Evolutionary conservation across 139 green algal genomes (phyloP).

Genomic region (Parachlorella kessleri): DNA sequence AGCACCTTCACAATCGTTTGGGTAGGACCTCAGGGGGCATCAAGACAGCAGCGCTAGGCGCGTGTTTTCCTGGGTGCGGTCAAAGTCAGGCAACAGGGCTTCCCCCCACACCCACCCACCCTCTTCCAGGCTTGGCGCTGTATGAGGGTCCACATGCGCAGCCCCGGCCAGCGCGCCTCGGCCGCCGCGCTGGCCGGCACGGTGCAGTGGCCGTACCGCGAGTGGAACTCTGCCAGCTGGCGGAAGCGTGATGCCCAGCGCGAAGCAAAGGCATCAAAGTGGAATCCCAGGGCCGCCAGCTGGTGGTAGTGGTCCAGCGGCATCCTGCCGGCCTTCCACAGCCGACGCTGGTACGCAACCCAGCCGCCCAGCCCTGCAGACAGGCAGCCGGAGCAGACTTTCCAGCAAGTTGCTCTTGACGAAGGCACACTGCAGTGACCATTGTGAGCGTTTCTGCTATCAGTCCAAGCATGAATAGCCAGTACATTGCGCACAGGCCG

Average conservation of each 20-base stretch:
- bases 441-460: no score
- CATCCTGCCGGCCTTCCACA: slow-evolving; percentile 15
- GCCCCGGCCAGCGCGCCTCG: slow-evolving; percentile 2
- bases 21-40: no score
- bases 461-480: no score
- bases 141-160: slow-evolving; percentile 21
- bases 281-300: slow-evolving; percentile 14
- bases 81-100: no score
- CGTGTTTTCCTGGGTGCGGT: no score
- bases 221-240: slow-evolving; percentile 38
- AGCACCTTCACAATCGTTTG: no score
- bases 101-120: background rate
- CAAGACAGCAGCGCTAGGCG: no score
- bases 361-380: slow-evolving; percentile 27
- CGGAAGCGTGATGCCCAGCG: slow-evolving; percentile 19
- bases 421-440: no score
- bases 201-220: slow-evolving; percentile 24
- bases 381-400: background rate
- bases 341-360: slow-evolving; percentile 10
- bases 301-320: background rate
- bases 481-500: no score
- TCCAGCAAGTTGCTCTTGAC: no score
- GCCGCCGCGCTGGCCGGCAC: background rate
- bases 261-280: background rate
- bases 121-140: slow-evolving; percentile 15